Percentiles rank a stretch among this genome's conserved stretches.
phyloP scores from a whole-genome alignment of 495 filamentous ascomycete species.

The Xylaria cubensis region DNA sequence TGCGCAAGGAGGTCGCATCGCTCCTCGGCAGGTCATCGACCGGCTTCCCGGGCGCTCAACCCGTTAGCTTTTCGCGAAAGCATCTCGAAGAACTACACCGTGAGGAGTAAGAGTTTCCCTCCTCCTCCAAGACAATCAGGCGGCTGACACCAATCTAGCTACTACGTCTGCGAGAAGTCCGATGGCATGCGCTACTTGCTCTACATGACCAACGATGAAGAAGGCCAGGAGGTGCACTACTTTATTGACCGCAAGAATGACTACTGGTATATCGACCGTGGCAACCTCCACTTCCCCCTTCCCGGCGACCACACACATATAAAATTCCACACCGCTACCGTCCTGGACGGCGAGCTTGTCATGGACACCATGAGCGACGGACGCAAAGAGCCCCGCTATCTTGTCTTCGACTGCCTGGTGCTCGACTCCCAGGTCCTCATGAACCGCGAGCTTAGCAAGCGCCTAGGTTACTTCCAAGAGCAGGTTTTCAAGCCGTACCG shows the following conservation, averaged over 20 bases:
- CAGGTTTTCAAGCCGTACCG: constrained; percentile 81
- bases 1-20: constrained; percentile 76
- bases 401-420: constrained; percentile 92
- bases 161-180: constrained; percentile 98
- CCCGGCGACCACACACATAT: constrained; percentile 56
- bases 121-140: neutral
- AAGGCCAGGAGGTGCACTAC: constrained; percentile 67
- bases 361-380: constrained; percentile 72
- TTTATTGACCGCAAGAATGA: constrained; percentile 97
- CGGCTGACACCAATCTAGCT: constrained; percentile 52
- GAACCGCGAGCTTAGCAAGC: constrained; percentile 80
- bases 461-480: constrained; percentile 83
- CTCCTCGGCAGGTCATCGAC: constrained; percentile 71
- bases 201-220: constrained; percentile 71
- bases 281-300: constrained; percentile 78
- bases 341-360: constrained; percentile 94
- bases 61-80: constrained; percentile 81
- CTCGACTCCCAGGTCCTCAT: constrained; percentile 79
- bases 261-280: constrained; percentile 76
- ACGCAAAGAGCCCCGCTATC: constrained; percentile 71
- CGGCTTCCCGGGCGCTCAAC: constrained; percentile 91
- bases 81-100: constrained; percentile 80
- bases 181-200: constrained; percentile 95
- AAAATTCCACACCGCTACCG: constrained; percentile 76
- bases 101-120: constrained; percentile 63